These are phyloP conservation scores for Lepraria neglecta DNA, from an alignment of 495 filamentous ascomycete genomes.

Conservation along the genomic window DNA sequence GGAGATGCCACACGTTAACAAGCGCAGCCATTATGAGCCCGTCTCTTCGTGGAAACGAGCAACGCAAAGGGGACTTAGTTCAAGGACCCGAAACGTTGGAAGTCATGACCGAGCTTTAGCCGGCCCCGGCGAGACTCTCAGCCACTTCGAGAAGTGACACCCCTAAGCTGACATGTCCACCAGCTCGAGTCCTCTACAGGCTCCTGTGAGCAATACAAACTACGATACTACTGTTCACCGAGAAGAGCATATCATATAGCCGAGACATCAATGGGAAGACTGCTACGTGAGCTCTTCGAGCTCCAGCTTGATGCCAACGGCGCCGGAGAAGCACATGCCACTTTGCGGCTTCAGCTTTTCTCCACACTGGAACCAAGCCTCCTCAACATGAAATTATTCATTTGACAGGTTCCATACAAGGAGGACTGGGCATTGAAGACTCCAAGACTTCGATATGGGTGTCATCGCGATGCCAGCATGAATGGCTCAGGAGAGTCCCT, in stretches of 20 bases:
- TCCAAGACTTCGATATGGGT: no score
- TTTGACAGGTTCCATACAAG: neutral
- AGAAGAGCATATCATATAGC: no score
- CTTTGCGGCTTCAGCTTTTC: neutral
- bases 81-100: neutral
- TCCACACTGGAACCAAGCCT: neutral
- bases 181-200: no score
- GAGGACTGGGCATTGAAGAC: neutral
- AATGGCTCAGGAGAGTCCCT: no score
- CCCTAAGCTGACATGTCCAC: no score
- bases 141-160: neutral
- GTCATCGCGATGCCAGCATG: no score
- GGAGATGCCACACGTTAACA: slow-evolving; percentile 77
- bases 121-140: slow-evolving; percentile 1
- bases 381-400: neutral
- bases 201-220: no score
- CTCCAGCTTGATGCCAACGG: no score
- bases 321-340: neutral
- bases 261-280: no score
- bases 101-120: slow-evolving; percentile 9
- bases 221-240: no score
- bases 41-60: neutral
- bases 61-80: neutral
- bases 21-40: slow-evolving; percentile 33
- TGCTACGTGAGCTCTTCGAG: no score